Percentiles rank a stretch among this genome's conserved stretches.
phyloP scores from a whole-genome alignment of 768 basidiomycete species.

The Gymnopilus junonius region DNA sequence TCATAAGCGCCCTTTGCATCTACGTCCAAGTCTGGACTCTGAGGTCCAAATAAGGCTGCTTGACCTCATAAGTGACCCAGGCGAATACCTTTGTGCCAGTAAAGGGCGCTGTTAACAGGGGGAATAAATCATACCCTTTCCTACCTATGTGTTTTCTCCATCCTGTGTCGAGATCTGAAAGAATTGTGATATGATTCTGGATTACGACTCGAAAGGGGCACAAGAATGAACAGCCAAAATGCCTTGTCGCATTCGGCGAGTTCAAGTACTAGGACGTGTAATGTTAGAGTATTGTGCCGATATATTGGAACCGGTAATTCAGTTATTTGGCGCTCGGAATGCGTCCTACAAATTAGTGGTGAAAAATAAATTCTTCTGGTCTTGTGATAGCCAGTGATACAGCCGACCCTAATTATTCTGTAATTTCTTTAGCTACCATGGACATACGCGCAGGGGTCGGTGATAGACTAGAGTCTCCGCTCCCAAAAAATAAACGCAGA shows the following conservation, averaged over 20 bases:
- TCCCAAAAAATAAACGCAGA: not conserved
- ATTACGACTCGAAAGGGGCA: too few species aligned
- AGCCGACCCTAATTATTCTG: not conserved
- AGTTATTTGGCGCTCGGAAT: not conserved
- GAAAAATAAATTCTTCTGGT: not conserved
- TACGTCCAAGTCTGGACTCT: too few species aligned
- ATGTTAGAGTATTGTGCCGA: not conserved
- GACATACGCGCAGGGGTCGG: not conserved
- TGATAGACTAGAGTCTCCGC: not conserved
- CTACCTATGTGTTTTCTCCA: too few species aligned
- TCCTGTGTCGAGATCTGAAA: too few species aligned
- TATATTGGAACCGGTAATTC: not conserved
- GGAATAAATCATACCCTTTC: too few species aligned
- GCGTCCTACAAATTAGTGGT: not conserved
- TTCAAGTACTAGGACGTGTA: not conserved
- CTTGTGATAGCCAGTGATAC: not conserved
- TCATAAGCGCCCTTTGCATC: too few species aligned
- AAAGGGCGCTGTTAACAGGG: too few species aligned
- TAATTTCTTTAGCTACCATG: not conserved
- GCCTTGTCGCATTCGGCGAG: not conserved
- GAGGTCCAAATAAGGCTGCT: too few species aligned
- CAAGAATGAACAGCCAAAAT: too few species aligned
- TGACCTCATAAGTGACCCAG: too few species aligned
- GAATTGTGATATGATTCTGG: too few species aligned
- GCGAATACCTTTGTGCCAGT: too few species aligned